Percentiles rank a stretch among this genome's conserved stretches.
Evolutionary conservation across 164 flowering plant genomes (phyloP).

Genomic region (Saururus chinensis): DNA sequence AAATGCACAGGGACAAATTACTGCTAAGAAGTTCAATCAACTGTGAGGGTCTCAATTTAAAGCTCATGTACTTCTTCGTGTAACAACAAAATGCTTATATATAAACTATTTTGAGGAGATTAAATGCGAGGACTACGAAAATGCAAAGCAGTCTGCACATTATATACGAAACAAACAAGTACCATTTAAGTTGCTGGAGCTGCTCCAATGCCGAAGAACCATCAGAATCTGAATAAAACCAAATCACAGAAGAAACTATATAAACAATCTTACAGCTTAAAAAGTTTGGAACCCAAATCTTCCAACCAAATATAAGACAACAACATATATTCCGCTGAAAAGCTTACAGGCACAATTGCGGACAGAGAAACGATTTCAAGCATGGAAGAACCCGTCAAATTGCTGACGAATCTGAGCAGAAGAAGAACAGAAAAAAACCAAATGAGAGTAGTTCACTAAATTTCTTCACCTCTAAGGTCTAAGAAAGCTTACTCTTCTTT

Average conservation of each 20-base stretch:
- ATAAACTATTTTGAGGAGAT: too few species aligned
- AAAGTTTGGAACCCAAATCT: not conserved
- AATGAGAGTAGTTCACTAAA: not conserved
- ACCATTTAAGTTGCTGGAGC: constrained; percentile 23
- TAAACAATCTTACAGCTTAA: not conserved
- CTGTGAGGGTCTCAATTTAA: too few species aligned
- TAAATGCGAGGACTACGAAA: too few species aligned
- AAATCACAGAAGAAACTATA: not conserved
- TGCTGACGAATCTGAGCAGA: constrained; percentile 74
- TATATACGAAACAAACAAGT: not conserved
- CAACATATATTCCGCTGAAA: not conserved
- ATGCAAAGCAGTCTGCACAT: too few species aligned
- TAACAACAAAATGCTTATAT: too few species aligned
- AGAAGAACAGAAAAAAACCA: not conserved
- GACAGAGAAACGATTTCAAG: constrained; percentile 50
- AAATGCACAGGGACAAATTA: too few species aligned
- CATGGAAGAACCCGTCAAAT: constrained; percentile 78
- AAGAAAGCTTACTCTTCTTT: constrained; percentile 54
- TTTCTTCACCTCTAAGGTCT: not conserved
- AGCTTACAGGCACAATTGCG: constrained; percentile 43
- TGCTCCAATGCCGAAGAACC: constrained; percentile 39
- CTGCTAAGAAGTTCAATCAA: too few species aligned
- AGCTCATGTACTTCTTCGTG: too few species aligned
- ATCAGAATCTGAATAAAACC: constrained; percentile 30
- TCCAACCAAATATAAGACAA: too few species aligned